Evolutionary conservation across 129 eudicot species (phyloP).

Genomic region (Chrysanthemum makinoi): DNA sequence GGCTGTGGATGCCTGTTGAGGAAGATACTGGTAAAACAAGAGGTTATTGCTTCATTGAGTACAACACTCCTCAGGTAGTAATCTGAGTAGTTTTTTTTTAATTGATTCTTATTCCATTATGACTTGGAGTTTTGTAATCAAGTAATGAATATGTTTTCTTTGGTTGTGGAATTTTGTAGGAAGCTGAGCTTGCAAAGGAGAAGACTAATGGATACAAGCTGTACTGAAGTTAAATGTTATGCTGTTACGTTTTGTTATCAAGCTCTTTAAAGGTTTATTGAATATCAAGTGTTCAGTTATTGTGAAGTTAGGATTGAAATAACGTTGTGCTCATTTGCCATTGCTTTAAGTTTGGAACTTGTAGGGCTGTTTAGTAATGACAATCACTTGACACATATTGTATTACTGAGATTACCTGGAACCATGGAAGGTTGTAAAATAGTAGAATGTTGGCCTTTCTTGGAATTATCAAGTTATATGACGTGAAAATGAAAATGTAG

Average conservation of each 20-base stretch:
- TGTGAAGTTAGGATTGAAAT: not conserved
- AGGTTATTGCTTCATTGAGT: slow-evolving; percentile 14
- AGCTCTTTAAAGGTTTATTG: too few relatives aligned
- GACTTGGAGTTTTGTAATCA: not conserved
- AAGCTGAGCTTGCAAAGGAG: slow-evolving; percentile 81
- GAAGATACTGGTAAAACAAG: slow-evolving; percentile 15
- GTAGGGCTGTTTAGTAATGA: not conserved
- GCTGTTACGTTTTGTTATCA: too few relatives aligned
- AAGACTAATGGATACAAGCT: slow-evolving; percentile 66
- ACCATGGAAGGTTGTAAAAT: too few relatives aligned
- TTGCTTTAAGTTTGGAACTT: not conserved
- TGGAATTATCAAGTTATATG: too few relatives aligned
- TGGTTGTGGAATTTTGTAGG: too few relatives aligned
- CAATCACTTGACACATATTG: too few relatives aligned
- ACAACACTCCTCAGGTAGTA: slow-evolving; percentile 15
- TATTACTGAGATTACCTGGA: too few relatives aligned
- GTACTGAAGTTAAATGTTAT: not conserved
- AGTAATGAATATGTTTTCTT: not conserved
- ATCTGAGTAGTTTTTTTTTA: not conserved
- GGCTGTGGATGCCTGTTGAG: slow-evolving; percentile 18
- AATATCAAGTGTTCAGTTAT: too few relatives aligned
- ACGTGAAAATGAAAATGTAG: too few relatives aligned
- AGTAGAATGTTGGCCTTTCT: too few relatives aligned
- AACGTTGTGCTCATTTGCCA: not conserved
- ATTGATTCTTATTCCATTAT: too few relatives aligned